Base-by-base conservation (phyloP, 345 rosid species). In the Cardamine chenopodiifolia region DNA sequence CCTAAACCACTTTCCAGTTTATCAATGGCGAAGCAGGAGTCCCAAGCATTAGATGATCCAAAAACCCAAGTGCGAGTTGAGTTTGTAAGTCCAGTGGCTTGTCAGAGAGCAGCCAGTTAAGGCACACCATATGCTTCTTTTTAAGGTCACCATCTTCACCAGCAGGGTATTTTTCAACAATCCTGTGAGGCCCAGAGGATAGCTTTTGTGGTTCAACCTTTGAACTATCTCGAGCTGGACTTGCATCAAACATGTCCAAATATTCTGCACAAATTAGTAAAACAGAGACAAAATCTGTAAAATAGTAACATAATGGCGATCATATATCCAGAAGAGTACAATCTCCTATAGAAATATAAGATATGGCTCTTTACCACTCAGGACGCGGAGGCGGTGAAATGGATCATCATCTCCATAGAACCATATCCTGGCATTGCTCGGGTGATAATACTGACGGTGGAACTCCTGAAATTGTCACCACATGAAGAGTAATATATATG, bases 381-480 rank as follows among this genome's bases (percentile, higher is more conserved):
- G 75, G 72, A 93, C 82, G 49, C 84, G 85, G 17, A 93, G 82
- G 52, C 97, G 98, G 48, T 88, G 92, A 77, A 44, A 69, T 37
- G 90, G 85, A 80, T 93, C 96, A 78, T 93, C 98, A 82, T 93
- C 89, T 62, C 98, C 98, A 72, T 89, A 93, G 81, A 93, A 93
- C 98, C 98, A 93, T 74, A 93, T 89, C 80, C 96, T 87, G 59
- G 96, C 87, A 79, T 93, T 93, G 87, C 91, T 91, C 1, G 97
- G 98, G 78, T 91, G 97, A 82, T 93, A 93, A 79, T 81, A 88
- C 86, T 89, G 89, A 29, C 85, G 52, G 71, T 93, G 98, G 69
- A 93, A 93, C 74, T 91, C 98, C 98, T 93, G 84, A 18, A 63
- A 73, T 53, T 76, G 67, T 48, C 22, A 44, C 10, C 56, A 61